Evolutionary conservation across 176 grass and related monocot genomes (phyloP).

Genomic region (Puccinellia tenuiflora): DNA sequence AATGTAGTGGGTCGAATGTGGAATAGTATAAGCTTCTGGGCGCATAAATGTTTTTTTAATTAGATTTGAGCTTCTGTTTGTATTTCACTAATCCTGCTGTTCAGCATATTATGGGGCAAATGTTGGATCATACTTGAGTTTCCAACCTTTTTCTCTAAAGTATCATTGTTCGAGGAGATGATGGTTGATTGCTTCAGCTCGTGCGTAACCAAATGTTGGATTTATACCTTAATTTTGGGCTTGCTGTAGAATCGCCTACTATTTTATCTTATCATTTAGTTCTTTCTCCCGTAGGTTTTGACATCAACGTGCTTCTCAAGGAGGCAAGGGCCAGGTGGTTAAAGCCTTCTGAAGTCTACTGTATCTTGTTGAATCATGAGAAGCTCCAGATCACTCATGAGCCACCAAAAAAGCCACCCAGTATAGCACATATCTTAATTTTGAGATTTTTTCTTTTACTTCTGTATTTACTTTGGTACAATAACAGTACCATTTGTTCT

Average conservation of each 20-base stretch:
- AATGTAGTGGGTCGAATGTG: neutral
- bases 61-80: neutral
- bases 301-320: slow-evolving; percentile 65
- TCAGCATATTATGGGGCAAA: neutral
- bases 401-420: slow-evolving; percentile 64
- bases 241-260: neutral
- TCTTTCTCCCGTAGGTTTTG: slow-evolving; percentile 50
- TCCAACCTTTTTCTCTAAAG: neutral
- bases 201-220: neutral
- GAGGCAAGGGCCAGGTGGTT: slow-evolving; percentile 83
- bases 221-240: neutral
- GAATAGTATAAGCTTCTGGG: neutral
- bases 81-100: neutral
- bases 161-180: neutral
- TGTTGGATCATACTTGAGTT: neutral
- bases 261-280: neutral
- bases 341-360: slow-evolving; percentile 87
- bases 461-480: neutral
- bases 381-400: slow-evolving; percentile 51
- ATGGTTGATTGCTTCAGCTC: neutral
- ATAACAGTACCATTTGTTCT: slow-evolving; percentile 11
- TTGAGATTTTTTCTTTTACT: neutral
- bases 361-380: slow-evolving; percentile 83
- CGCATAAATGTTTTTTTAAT: neutral
- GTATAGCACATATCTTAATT: slow-evolving; percentile 36